These are phyloP conservation scores for Trichothecium roseum DNA, from an alignment of 2,329 filamentous ascomycete species.

Conservation along the genomic window DNA sequence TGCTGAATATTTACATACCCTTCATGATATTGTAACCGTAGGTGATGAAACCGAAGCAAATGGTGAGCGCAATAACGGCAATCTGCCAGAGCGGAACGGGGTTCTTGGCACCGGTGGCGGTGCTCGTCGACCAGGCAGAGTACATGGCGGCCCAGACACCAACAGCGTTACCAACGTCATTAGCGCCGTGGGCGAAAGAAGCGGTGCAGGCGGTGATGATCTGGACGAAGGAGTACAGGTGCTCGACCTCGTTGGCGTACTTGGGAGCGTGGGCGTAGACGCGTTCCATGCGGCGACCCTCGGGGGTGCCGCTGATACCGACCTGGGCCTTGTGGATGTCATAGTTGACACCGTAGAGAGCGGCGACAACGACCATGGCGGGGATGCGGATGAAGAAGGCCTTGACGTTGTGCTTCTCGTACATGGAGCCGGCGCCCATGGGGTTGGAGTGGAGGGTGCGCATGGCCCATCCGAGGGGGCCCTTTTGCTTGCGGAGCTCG, in stretches of 20 bases:
- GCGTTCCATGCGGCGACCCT: conserved; percentile 59
- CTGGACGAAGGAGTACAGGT: conserved; percentile 58
- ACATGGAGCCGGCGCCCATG: conserved; percentile 60
- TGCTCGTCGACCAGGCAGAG: conserved; percentile 54
- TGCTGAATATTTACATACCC: conserved; percentile 33
- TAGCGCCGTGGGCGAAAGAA: conserved; percentile 67
- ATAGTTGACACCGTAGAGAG: conserved; percentile 68
- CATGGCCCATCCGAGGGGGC: conserved; percentile 77
- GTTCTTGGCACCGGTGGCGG: conserved; percentile 45
- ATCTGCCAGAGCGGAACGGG: conserved; percentile 67
- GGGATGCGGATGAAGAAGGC: conserved; percentile 55
- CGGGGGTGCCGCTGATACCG: conserved; percentile 60
- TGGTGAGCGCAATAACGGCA: conserved; percentile 52
- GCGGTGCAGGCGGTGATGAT: conserved; percentile 60
- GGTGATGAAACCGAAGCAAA: conserved; percentile 59
- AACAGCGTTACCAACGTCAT: conserved; percentile 64
- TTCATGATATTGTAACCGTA: conserved; percentile 84
- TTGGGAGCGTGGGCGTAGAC: conserved; percentile 56
- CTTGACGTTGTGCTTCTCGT: conserved; percentile 63
- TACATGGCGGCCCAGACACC: conserved; percentile 64
- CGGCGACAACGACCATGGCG: conserved; percentile 50
- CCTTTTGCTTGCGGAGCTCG: conserved; percentile 49
- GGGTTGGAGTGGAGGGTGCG: conserved; percentile 65
- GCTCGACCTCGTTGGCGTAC: conserved; percentile 61
- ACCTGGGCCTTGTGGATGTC: conserved; percentile 71